Base-by-base conservation (phyloP, 768 basidiomycete species). In the Mycena chlorophos region DNA sequence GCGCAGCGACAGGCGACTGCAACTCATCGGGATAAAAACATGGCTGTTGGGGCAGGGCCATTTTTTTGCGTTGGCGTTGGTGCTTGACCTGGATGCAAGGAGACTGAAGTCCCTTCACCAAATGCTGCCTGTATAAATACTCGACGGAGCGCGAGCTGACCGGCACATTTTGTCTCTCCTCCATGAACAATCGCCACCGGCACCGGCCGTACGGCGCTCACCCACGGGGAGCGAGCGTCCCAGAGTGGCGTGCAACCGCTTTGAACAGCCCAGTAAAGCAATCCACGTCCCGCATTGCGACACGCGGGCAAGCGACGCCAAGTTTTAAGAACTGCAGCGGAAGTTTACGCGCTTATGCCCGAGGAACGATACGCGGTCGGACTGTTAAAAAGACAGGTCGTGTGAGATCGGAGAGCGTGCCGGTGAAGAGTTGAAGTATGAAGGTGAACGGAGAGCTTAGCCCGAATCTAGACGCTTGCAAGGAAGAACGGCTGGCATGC, bases 321-420 rank as follows among this genome's bases (percentile, higher is more conserved):
- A 46, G 45, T 25, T 46, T 46, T 25, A 19, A 28, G 26, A 6
- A 25, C 8, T 27, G 12, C 20, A n/a, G 48, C n/a, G 29, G 28
- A 30, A 40, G 22, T 40, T 30, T 45, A 39, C 47, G 13, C n/a
- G 34, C 26, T 54, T 49, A 25, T 20, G 51, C 27, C 49, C 34
- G 34, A 14, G 30, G 16, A 46, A 20, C 25, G 5, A 28, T 45
- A 53, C 39, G 49, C 5, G 42, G 19, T 29, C 42, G 49, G 20
- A 19, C 43, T 49, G 39, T 51, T 49, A 55, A 49, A 42, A 28
- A 28, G 54, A 60, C 51, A 52, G 23, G 49, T 49, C 54, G 29
- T 55, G 58, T 28, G 46, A 52, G 31, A 14, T 49, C 19, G 48
- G 19, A 14, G 46, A 5, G 19, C 6, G 6, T 48, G 22, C 46